A percentile compares a stretch with the other conserved stretches of the same genome.
Evolutionary conservation across 78 protist species (phyloP).

Genomic region (Blattamonas nauphoetae): DNA sequence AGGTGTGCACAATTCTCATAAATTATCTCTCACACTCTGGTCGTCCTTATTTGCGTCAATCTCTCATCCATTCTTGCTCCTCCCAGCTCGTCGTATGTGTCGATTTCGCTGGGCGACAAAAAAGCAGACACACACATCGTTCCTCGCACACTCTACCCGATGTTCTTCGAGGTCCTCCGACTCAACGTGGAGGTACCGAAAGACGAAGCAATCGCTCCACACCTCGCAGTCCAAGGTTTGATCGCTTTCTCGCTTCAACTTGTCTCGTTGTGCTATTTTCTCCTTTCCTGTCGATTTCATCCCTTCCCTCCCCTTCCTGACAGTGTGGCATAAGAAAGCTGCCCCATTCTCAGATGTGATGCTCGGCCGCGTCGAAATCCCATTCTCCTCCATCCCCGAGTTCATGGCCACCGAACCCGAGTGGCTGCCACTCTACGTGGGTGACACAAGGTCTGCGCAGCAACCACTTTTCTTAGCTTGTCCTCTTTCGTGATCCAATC

Average conservation of each 20-base stretch:
- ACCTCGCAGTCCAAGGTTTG: not conserved
- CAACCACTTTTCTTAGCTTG: no score
- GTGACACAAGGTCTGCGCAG: no score
- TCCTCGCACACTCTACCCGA: not conserved
- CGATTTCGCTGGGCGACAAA: not conserved
- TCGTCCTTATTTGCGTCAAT: no score
- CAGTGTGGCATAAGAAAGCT: no score
- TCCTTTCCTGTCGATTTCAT: no score
- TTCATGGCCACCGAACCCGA: constrained; percentile 3
- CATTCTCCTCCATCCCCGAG: not conserved
- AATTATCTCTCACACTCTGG: no score
- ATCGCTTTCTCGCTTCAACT: no score
- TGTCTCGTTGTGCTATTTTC: no score
- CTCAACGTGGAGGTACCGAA: not conserved
- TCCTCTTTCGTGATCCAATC: no score
- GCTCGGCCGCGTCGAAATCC: not conserved
- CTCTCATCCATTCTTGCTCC: no score
- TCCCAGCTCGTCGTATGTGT: not conserved
- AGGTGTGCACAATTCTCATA: not conserved
- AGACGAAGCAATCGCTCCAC: not conserved
- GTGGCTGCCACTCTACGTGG: constrained; percentile 4
- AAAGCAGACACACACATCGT: not conserved
- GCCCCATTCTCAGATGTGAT: not conserved
- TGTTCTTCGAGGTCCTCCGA: not conserved
- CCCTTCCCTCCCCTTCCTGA: no score